Percentiles rank a stretch among this genome's conserved stretches.
Conservation (phyloP, 2,329 filamentous ascomycete genomes). For the Piedraia hortae region DNA sequence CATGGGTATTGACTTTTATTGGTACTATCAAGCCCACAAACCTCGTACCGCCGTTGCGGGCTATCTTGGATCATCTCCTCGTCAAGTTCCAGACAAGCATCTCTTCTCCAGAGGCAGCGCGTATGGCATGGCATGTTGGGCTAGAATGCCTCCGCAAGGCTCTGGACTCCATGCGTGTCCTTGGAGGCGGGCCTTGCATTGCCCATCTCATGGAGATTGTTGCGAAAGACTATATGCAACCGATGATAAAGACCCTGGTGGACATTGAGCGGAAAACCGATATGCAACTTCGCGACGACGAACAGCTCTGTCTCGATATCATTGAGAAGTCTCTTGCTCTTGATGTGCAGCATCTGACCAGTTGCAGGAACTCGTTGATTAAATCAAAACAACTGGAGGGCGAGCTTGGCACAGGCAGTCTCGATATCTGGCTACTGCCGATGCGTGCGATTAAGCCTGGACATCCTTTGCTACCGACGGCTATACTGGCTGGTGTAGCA, state of each 20-base stretch:
- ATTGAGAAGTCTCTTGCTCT: conserved; percentile 39
- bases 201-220: conserved; percentile 9
- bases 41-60: conserved; percentile 51
- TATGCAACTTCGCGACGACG: conserved; percentile 9
- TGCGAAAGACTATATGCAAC: conserved; percentile 7
- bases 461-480: conserved; percentile 44
- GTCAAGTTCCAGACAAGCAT: conserved; percentile 28
- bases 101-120: conserved; percentile 29
- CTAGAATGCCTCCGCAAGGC: conserved; percentile 13
- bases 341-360: conserved; percentile 41
- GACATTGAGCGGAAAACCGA: conserved; percentile 10
- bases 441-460: conserved; percentile 37
- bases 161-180: conserved; percentile 4
- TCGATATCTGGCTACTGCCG: conserved; percentile 53
- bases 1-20: conserved; percentile 56
- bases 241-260: conserved; percentile 8
- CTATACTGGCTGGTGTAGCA: conserved; percentile 41
- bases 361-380: conserved; percentile 40
- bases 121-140: conserved; percentile 35
- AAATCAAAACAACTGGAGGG: conserved; percentile 33
- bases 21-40: conserved; percentile 48
- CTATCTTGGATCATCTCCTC: conserved; percentile 50
- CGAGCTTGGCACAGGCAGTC: conserved; percentile 40
- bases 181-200: conserved; percentile 9
- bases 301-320: conserved; percentile 30